Evolutionary conservation across 2,329 filamentous ascomycete genomes (phyloP), one percentile per base, ranked within the genome.

Genomic region (Calonectria pauciramosa): DNA sequence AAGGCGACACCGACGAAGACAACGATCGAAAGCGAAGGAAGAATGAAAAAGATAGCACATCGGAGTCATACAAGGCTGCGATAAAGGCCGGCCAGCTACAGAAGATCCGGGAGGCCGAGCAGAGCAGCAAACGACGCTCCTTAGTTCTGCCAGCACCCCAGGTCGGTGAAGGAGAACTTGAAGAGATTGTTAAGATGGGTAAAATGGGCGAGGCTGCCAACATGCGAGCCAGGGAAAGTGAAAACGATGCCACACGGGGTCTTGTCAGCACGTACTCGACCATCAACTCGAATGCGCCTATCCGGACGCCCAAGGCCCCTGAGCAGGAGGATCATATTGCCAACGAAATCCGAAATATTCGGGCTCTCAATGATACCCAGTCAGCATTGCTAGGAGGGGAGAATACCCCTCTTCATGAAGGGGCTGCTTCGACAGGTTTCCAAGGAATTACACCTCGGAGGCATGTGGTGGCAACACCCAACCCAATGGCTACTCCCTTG

Each of bases 161-260:
- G 86, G 95, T 99, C 80, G 93, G 95, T 84, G 97, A 99, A 82
- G 91, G 92, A 54, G 97, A 99, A 86, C 89, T 99, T 73, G 97
- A 99, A 82, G 96, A 98, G 79, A 99, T 99, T 82, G 95, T 99
- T 77, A 99, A 99, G 88, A 98, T 99, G 96, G 96, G 97, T 56
- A 94, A 98, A 91, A 92, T 96, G 74, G 97, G 96, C 47, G 96
- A 98, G 82, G 93, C 94, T 67, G 97, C 97, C 54, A 96, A 93
- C 81, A 88, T 90, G 76, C 89, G 94, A 83, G 95, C 95, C 6
- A 91, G 91, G 56, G 92, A 93, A 68, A 94, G 94, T 83, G 95
- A 98, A 74, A 97, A 96, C 77, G 92, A 95, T 82, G 92, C 95
- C 68, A 98, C 96, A 0, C 92, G 94, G 78, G 96, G 96, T 6